These are phyloP conservation scores for Adenanthera pavonina DNA, from an alignment of 306 rosid genomes.

Conservation along the genomic window DNA sequence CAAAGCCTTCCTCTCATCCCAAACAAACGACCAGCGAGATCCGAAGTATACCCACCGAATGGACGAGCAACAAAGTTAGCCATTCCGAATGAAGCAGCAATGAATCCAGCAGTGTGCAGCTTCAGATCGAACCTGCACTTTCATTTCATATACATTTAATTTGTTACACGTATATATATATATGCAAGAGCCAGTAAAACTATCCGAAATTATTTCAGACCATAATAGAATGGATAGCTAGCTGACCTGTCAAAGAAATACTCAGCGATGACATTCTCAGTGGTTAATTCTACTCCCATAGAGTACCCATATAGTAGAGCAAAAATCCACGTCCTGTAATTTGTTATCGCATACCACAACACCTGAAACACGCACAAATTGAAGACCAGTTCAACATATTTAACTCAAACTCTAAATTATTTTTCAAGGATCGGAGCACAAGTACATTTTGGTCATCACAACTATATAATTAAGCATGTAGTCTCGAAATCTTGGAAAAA, in stretches of 20 bases:
- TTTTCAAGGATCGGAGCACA: background rate
- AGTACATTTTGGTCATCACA: background rate
- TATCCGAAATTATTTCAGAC: background rate
- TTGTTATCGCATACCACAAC: conserved; percentile 75
- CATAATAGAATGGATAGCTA: background rate
- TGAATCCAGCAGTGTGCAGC: conserved; percentile 86
- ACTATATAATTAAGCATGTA: no score
- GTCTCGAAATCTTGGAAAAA: background rate
- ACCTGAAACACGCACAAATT: conserved; percentile 49
- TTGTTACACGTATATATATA: background rate
- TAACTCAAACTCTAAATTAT: background rate
- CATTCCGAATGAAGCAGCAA: conserved; percentile 92
- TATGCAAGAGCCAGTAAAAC: no score
- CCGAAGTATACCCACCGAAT: conserved; percentile 79
- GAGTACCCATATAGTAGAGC: conserved; percentile 90
- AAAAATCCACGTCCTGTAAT: conserved; percentile 89
- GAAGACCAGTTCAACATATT: background rate
- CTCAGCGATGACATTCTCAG: conserved; percentile 84
- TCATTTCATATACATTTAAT: background rate
- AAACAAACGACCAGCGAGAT: conserved; percentile 57
- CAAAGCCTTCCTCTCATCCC: conserved; percentile 93
- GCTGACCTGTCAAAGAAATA: conserved; percentile 84
- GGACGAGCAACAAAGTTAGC: conserved; percentile 87
- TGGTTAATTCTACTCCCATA: conserved; percentile 92
- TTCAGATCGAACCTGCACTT: conserved; percentile 57